phyloP scores from a whole-genome alignment of 495 filamentous ascomycete genomes.

The Xylaria flabelliformis region DNA sequence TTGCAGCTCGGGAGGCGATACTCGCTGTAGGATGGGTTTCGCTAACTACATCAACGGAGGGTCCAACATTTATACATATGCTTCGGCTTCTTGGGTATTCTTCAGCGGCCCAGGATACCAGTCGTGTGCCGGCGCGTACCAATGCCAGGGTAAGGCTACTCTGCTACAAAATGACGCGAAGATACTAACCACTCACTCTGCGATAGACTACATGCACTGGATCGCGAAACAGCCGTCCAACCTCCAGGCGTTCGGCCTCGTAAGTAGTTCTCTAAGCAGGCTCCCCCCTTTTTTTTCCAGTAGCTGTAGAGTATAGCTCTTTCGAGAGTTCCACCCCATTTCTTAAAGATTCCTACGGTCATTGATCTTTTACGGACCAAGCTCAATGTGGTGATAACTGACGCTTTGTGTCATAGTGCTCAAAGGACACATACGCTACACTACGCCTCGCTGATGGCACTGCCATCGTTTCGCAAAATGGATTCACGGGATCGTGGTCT shows the following conservation, averaged over 20 bases:
- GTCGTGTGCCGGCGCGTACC: slow-evolving; percentile 37
- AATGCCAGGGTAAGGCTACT: slow-evolving; percentile 42
- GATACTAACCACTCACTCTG: slow-evolving; percentile 5
- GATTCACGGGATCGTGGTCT: slow-evolving; percentile 60
- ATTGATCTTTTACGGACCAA: neutral
- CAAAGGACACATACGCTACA: slow-evolving; percentile 38
- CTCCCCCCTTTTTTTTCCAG: neutral
- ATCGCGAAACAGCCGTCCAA: slow-evolving; percentile 42
- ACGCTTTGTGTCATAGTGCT: slow-evolving; percentile 31
- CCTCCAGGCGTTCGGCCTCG: slow-evolving; percentile 47
- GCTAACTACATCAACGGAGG: slow-evolving; percentile 67
- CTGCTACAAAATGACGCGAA: neutral
- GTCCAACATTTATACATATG: slow-evolving; percentile 61
- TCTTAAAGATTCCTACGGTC: neutral
- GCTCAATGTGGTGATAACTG: neutral
- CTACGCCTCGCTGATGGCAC: slow-evolving; percentile 43
- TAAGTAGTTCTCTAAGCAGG: neutral
- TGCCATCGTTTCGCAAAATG: slow-evolving; percentile 37
- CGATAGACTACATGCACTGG: slow-evolving; percentile 45
- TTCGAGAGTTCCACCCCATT: neutral
- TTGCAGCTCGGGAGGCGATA: slow-evolving; percentile 29
- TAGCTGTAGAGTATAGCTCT: neutral
- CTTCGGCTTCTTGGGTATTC: slow-evolving; percentile 72
- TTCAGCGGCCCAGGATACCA: slow-evolving; percentile 59
- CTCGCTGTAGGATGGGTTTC: slow-evolving; percentile 60